phyloP scores from a whole-genome alignment of 164 flowering plant species.

The Aristolochia fimbriata region DNA sequence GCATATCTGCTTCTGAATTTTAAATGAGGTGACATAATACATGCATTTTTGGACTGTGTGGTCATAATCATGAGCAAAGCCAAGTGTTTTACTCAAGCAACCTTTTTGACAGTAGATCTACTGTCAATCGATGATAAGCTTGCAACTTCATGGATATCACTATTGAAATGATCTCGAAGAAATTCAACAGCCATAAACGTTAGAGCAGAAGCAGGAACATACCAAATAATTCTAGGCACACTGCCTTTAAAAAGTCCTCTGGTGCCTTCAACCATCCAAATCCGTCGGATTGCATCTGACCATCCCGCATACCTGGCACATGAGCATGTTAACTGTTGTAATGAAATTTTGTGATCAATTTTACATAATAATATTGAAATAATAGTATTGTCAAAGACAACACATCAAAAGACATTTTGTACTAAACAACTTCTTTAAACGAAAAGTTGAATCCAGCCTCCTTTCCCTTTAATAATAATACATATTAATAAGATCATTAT shows the following conservation, averaged over 20 bases:
- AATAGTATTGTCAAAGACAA: too few species aligned
- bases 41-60: too few species aligned
- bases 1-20: too few species aligned
- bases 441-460: too few species aligned
- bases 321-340: not conserved
- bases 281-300: slow-evolving; percentile 49
- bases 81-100: slow-evolving; percentile 13
- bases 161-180: slow-evolving; percentile 67
- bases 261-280: slow-evolving; percentile 63
- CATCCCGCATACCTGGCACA: slow-evolving; percentile 68
- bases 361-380: too few species aligned
- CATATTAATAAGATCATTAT: too few species aligned
- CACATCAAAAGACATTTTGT: too few species aligned
- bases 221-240: slow-evolving; percentile 83
- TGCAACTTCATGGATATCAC: slow-evolving; percentile 27
- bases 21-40: too few species aligned
- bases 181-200: slow-evolving; percentile 95
- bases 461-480: too few species aligned
- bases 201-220: slow-evolving; percentile 87
- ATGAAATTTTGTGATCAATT: too few species aligned
- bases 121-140: slow-evolving; percentile 47
- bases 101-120: slow-evolving; percentile 32
- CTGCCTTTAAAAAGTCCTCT: slow-evolving; percentile 82
- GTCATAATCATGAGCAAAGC: not conserved
- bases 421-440: too few species aligned